Evolutionary conservation across 805 yeast species (phyloP).

Genomic region (Cephaloascus albidus): DNA sequence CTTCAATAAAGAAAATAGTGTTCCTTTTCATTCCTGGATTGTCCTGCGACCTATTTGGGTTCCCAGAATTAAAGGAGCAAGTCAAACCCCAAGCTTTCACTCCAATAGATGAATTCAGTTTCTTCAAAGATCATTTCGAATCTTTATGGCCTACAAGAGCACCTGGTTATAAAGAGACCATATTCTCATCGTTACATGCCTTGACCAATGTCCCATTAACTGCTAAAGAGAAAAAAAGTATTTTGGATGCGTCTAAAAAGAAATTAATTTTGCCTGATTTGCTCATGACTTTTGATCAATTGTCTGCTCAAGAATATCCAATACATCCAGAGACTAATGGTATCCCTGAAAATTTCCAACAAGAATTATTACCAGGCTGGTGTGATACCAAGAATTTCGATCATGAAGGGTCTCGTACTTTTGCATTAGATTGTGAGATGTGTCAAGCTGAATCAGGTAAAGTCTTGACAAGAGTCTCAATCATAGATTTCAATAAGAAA

Average conservation of each 20-base stretch:
- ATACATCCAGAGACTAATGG: constrained; percentile 34
- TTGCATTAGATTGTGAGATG: constrained; percentile 93
- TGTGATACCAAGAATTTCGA: constrained; percentile 42
- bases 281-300: constrained; percentile 35
- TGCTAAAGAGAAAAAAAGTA: constrained; percentile 41
- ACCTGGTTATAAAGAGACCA: constrained; percentile 58
- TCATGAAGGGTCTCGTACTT: constrained; percentile 54
- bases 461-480: constrained; percentile 69
- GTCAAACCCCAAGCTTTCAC: not conserved
- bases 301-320: constrained; percentile 49
- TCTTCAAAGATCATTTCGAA: constrained; percentile 28
- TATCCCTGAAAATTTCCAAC: constrained; percentile 3
- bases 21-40: constrained; percentile 62
- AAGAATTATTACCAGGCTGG: constrained; percentile 29
- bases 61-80: constrained; percentile 7
- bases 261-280: constrained; percentile 43
- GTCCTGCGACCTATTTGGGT: constrained; percentile 32
- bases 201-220: constrained; percentile 49
- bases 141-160: constrained; percentile 38
- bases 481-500: constrained; percentile 54
- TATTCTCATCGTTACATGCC: constrained; percentile 45
- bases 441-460: constrained; percentile 54
- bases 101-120: constrained; percentile 12
- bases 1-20: constrained; percentile 42
- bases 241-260: constrained; percentile 19